A percentile compares a stretch with the other conserved stretches of the same genome.
These are phyloP conservation scores for Phascolomyces articulosus DNA, from an alignment of 371 early-diverging fungal genomes.

Conservation along the genomic window DNA sequence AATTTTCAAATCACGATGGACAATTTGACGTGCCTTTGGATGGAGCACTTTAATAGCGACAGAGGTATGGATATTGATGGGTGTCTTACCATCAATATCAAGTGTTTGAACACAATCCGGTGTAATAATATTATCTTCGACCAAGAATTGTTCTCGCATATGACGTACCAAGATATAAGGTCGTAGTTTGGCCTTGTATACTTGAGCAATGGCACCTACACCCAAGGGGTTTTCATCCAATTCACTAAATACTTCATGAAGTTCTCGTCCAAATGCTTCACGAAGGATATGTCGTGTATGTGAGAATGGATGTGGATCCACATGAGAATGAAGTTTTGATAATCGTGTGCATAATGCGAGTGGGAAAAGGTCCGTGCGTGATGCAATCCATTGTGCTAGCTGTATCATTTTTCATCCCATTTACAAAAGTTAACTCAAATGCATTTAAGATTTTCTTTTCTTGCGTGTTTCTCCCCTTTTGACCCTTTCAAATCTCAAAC, in stretches of 20 bases:
- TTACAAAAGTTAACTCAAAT: not conserved
- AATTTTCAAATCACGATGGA: conserved; percentile 81
- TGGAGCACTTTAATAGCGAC: conserved; percentile 96
- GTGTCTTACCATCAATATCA: conserved; percentile 24
- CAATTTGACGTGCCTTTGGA: conserved; percentile 72
- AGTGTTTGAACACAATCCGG: conserved; percentile 33
- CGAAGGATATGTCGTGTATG: conserved; percentile 69
- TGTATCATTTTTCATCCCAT: too few species aligned
- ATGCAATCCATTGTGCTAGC: conserved; percentile 97
- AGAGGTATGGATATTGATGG: conserved; percentile 49
- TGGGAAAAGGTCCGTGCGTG: conserved; percentile 91
- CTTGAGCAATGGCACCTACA: conserved; percentile 96
- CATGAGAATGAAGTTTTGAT: conserved; percentile 82
- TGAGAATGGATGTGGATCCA: conserved; percentile 76
- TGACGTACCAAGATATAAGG: conserved; percentile 44
- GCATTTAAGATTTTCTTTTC: not conserved
- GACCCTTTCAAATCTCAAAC: not conserved
- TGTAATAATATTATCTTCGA: conserved; percentile 29
- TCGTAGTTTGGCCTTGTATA: conserved; percentile 70
- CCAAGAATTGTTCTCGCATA: conserved; percentile 23
- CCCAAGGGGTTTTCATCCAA: conserved; percentile 84
- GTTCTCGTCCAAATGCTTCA: conserved; percentile 59
- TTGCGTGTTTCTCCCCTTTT: not conserved
- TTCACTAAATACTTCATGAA: conserved; percentile 78
- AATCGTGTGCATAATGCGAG: conserved; percentile 76